These are phyloP conservation scores for Sarcomyxa edulis DNA, from an alignment of 768 basidiomycete species.

Conservation along the genomic window DNA sequence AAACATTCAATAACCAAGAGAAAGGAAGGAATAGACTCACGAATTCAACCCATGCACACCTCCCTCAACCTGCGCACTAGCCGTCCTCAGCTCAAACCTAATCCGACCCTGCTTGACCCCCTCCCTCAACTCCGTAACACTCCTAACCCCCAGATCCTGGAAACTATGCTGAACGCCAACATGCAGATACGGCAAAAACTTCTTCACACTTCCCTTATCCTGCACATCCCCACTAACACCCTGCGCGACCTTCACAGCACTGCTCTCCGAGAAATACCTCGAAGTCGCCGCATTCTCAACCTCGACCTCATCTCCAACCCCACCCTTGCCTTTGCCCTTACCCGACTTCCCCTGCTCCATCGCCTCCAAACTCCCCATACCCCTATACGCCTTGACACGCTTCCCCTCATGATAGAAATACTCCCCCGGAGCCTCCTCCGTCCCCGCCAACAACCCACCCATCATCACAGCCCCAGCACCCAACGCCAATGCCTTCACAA, in stretches of 20 bases:
- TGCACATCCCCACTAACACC: conserved; percentile 96
- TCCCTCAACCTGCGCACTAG: conserved; percentile 93
- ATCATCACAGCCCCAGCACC: conserved; percentile 99
- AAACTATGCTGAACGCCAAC: conserved; percentile 88
- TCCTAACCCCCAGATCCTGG: conserved; percentile 85
- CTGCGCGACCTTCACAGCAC: conserved; percentile 93
- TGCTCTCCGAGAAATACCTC: conserved; percentile 91
- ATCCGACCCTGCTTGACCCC: conserved; percentile 64
- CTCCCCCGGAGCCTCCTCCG: conserved; percentile 95
- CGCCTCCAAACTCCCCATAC: conserved; percentile 95
- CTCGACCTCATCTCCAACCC: conserved; percentile 39
- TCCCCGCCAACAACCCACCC: conserved; percentile 94
- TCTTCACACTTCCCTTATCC: conserved; percentile 93
- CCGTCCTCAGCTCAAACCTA: conserved; percentile 89
- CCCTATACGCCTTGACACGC: conserved; percentile 97
- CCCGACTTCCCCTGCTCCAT: conserved; percentile 74
- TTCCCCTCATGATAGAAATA: conserved; percentile 99
- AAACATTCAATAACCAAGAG: neutral
- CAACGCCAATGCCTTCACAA: conserved; percentile 92
- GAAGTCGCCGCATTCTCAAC: conserved; percentile 94
- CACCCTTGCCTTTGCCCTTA: conserved; percentile 19
- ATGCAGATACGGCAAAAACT: conserved; percentile 84
- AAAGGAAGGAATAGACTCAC: conserved; percentile 44
- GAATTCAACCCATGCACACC: conserved; percentile 95
- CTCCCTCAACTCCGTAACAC: conserved; percentile 58